phyloP scores from a whole-genome alignment of 2,329 filamentous ascomycete genomes.

The Fusarium sp. region DNA sequence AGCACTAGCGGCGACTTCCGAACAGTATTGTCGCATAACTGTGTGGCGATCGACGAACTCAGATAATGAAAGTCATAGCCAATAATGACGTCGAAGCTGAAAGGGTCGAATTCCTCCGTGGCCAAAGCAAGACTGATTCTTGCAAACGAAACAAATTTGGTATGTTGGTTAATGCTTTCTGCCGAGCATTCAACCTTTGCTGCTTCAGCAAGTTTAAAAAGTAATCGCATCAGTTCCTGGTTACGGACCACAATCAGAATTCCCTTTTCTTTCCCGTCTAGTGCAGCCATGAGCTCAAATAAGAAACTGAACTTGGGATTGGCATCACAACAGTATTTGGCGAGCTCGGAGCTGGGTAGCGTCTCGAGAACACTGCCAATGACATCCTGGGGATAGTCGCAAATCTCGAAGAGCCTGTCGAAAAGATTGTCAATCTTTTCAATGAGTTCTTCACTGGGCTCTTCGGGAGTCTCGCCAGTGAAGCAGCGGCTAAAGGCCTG shows the following conservation, averaged over 20 bases:
- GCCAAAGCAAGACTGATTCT: conserved; percentile 59
- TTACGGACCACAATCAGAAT: conserved; percentile 66
- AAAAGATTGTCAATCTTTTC: conserved; percentile 65
- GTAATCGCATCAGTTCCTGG: conserved; percentile 61
- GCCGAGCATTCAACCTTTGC: conserved; percentile 53
- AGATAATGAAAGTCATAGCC: conserved; percentile 64
- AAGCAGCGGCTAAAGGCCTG: conserved; percentile 59
- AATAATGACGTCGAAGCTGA: conserved; percentile 63
- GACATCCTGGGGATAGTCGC: conserved; percentile 67
- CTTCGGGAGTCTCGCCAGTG: conserved; percentile 51
- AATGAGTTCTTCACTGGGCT: conserved; percentile 56
- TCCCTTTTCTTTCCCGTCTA: conserved; percentile 56
- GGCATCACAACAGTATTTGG: conserved; percentile 66
- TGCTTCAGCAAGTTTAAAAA: conserved; percentile 61
- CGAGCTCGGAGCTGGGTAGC: conserved; percentile 56
- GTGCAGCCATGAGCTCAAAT: conserved; percentile 60
- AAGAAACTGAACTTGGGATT: conserved; percentile 72
- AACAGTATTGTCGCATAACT: conserved; percentile 26
- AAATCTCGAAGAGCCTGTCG: conserved; percentile 63
- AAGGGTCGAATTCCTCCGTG: conserved; percentile 52
- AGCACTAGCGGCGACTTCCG: conserved; percentile 58
- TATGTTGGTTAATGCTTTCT: conserved; percentile 47
- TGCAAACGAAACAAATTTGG: conserved; percentile 51
- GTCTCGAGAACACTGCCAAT: conserved; percentile 56
- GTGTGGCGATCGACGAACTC: conserved; percentile 49